Evolutionary conservation across 23 red algal species (phyloP).

Genomic region (Gracilariopsis chorda): DNA sequence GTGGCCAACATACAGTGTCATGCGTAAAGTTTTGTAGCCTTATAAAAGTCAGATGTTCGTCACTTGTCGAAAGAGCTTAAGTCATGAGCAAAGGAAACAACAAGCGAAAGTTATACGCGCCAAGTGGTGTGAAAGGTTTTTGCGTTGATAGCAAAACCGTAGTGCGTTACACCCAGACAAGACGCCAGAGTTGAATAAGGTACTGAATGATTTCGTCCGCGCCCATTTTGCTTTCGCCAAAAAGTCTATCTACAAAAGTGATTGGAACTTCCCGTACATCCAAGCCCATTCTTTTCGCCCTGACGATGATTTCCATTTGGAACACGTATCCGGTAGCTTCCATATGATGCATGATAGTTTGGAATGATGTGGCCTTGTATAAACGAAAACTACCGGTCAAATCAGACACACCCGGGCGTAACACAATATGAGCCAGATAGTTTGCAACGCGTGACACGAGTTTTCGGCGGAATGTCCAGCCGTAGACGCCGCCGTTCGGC

Average conservation of each 20-base stretch:
- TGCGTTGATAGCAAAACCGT: too few relatives aligned
- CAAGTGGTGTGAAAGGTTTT: too few relatives aligned
- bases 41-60: too few relatives aligned
- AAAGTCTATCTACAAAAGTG: slow-evolving; percentile 97
- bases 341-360: slow-evolving; percentile 61
- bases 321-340: slow-evolving; percentile 84
- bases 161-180: slow-evolving; percentile 67
- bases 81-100: too few relatives aligned
- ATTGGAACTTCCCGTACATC: slow-evolving; percentile 88
- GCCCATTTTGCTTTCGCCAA: slow-evolving; percentile 90
- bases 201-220: slow-evolving; percentile 82
- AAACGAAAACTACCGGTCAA: slow-evolving; percentile 96
- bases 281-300: slow-evolving; percentile 70
- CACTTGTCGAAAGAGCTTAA: too few relatives aligned
- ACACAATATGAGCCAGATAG: slow-evolving; percentile 71
- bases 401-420: slow-evolving; percentile 83
- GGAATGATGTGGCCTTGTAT: slow-evolving; percentile 68
- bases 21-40: too few relatives aligned
- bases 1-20: too few relatives aligned
- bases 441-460: slow-evolving; percentile 88
- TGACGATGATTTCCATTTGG: slow-evolving; percentile 97
- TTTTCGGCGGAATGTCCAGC: slow-evolving; percentile 87
- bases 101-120: too few relatives aligned
- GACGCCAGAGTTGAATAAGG: slow-evolving; percentile 71
- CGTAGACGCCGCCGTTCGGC: slow-evolving; percentile 72